These are phyloP conservation scores for Penicilliopsis zonata DNA, from an alignment of 495 filamentous ascomycete genomes.

Conservation along the genomic window DNA sequence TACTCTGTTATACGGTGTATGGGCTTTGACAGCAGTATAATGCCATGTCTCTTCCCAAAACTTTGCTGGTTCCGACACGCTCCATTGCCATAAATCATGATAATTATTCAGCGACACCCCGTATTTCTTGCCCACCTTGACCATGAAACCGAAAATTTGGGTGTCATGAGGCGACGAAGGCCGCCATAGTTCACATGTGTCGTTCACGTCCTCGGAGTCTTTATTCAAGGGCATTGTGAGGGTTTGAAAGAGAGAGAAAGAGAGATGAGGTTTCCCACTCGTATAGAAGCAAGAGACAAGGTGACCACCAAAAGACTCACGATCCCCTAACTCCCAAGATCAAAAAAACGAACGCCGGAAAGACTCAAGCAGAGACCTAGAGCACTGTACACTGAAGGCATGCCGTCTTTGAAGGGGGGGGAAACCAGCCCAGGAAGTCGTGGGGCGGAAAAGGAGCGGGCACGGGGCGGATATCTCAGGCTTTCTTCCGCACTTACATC, in stretches of 20 bases:
- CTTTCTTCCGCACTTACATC: too few relatives aligned
- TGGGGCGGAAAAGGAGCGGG: too few relatives aligned
- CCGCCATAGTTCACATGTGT: conserved; percentile 49
- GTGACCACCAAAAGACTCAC: too few relatives aligned
- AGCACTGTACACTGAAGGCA: too few relatives aligned
- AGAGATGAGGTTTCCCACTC: background rate
- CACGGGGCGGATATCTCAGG: too few relatives aligned
- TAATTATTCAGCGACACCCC: conserved; percentile 49
- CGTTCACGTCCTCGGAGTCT: conserved; percentile 17
- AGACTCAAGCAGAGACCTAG: too few relatives aligned
- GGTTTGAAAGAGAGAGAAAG: conserved; percentile 2
- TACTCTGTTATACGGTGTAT: conserved; percentile 49
- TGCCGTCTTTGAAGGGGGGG: too few relatives aligned
- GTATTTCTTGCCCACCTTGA: conserved; percentile 56
- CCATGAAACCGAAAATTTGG: conserved; percentile 59
- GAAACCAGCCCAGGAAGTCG: too few relatives aligned
- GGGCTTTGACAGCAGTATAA: conserved; percentile 61
- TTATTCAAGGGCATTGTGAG: conserved; percentile 1
- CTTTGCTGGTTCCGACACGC: conserved; percentile 54
- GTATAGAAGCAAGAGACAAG: too few relatives aligned
- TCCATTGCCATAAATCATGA: conserved; percentile 69
- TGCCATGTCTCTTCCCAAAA: conserved; percentile 88
- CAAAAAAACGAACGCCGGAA: too few relatives aligned
- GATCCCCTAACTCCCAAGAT: too few relatives aligned
- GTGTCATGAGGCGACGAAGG: conserved; percentile 56